Evolutionary conservation across 768 basidiomycete species (phyloP).

Genomic region (Amylocystis lapponica): DNA sequence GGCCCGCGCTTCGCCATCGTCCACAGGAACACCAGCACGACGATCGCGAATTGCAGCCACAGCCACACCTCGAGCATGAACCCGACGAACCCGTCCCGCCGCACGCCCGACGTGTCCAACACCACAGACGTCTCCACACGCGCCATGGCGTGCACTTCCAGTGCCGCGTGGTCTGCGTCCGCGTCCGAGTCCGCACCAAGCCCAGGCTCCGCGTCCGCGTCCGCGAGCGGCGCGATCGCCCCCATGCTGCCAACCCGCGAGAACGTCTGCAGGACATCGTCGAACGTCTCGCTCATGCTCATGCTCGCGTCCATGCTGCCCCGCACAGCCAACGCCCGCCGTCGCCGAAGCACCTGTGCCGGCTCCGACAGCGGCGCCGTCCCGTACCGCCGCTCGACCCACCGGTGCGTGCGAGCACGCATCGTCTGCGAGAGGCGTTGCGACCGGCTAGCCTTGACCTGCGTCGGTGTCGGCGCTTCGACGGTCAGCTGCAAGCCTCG

Average conservation of each 20-base stretch:
- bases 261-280: constrained; percentile 15
- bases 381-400: constrained; percentile 49
- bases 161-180: constrained; percentile 1
- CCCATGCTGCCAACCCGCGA: constrained; percentile 10
- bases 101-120: constrained; percentile 9
- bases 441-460: constrained; percentile 13
- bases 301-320: constrained; percentile 6
- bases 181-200: constrained; percentile 2
- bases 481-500: constrained; percentile 16
- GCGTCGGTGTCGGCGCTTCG: constrained; percentile 22
- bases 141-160: not conserved
- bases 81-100: constrained; percentile 23
- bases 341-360: not conserved
- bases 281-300: constrained; percentile 19
- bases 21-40: constrained; percentile 73
- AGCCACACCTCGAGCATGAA: constrained; percentile 74
- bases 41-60: constrained; percentile 75
- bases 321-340: constrained; percentile 2
- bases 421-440: constrained; percentile 44
- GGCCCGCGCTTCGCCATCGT: constrained; percentile 77
- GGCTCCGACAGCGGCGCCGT: not conserved
- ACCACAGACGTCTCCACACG: too few relatives aligned
- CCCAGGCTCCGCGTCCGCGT: not conserved
- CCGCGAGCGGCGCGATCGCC: not conserved
- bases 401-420: constrained; percentile 51